Evolutionary conservation across 2,329 filamentous ascomycete species (phyloP).

Genomic region (Fusarium buxicola): DNA sequence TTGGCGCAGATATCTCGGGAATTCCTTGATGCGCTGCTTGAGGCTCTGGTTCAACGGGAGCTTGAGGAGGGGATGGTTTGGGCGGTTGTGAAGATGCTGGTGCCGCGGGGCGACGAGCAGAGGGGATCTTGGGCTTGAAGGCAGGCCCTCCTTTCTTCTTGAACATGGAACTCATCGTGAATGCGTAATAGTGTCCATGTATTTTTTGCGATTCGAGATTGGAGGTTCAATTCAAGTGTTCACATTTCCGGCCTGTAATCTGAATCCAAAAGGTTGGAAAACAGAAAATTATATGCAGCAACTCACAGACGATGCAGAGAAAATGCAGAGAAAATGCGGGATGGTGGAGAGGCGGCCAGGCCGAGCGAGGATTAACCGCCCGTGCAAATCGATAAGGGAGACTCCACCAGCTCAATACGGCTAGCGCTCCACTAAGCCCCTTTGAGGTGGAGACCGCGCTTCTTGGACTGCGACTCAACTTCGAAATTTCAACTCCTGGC

Average conservation of each 20-base stretch:
- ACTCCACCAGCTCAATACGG: conserved; percentile 41
- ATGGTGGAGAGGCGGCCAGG: conserved; percentile 38
- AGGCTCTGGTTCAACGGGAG: conserved; percentile 22
- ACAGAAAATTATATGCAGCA: conserved; percentile 38
- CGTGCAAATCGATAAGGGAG: conserved; percentile 50
- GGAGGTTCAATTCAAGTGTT: conserved; percentile 23
- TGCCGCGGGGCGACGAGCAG: conserved; percentile 62
- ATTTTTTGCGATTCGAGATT: conserved; percentile 17
- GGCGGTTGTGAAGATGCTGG: conserved; percentile 45
- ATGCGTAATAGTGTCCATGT: conserved; percentile 22
- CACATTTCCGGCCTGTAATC: conserved; percentile 32
- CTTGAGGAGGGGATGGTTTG: conserved; percentile 35
- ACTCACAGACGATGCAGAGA: conserved; percentile 29
- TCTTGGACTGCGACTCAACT: conserved; percentile 56
- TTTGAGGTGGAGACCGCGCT: conserved; percentile 51
- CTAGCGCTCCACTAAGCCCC: conserved; percentile 52
- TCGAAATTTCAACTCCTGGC: conserved; percentile 60
- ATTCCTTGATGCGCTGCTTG: conserved; percentile 19
- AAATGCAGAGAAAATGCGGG: conserved; percentile 48
- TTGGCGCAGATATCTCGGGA: conserved; percentile 4
- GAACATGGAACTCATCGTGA: conserved; percentile 73
- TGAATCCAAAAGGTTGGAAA: conserved; percentile 11
- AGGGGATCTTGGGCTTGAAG: conserved; percentile 78
- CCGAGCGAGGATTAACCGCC: conserved; percentile 51
- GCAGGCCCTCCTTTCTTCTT: conserved; percentile 72